phyloP scores from a whole-genome alignment of 495 filamentous ascomycete genomes.

The Neurospora intermedia region DNA sequence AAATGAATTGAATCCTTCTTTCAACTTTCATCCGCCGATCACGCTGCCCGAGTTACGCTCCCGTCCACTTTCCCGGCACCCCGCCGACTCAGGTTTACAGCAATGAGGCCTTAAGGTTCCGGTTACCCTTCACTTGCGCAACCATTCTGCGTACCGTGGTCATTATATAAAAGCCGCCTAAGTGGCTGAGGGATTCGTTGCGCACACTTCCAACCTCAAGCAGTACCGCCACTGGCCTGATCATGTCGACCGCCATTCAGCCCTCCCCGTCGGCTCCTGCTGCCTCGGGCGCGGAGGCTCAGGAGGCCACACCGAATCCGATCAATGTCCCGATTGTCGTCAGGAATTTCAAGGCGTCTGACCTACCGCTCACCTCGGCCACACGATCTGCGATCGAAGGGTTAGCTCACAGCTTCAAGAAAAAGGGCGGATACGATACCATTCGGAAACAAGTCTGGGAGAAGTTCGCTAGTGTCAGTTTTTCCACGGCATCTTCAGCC shows the following conservation, averaged over 20 bases:
- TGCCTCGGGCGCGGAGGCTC: background rate
- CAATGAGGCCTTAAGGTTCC: background rate
- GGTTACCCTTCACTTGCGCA: background rate
- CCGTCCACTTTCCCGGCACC: background rate
- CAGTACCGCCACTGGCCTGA: background rate
- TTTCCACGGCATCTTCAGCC: constrained; percentile 3
- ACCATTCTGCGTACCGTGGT: background rate
- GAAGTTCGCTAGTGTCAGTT: constrained; percentile 62
- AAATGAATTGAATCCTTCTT: background rate
- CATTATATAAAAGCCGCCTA: background rate
- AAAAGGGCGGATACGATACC: constrained; percentile 82
- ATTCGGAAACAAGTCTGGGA: constrained; percentile 73
- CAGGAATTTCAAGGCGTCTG: constrained; percentile 74
- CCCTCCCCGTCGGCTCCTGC: background rate
- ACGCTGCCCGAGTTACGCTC: background rate
- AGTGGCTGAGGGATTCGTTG: background rate
- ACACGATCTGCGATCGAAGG: constrained; percentile 67
- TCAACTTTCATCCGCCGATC: background rate
- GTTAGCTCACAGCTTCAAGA: constrained; percentile 74
- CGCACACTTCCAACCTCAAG: background rate
- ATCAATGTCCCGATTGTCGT: constrained; percentile 19
- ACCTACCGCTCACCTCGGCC: constrained; percentile 62
- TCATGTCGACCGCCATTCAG: constrained; percentile 11
- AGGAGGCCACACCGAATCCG: background rate
- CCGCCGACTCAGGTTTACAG: background rate